Base-by-base conservation (phyloP, 2,329 filamentous ascomycete species). In the Hypoxylon sp. region DNA sequence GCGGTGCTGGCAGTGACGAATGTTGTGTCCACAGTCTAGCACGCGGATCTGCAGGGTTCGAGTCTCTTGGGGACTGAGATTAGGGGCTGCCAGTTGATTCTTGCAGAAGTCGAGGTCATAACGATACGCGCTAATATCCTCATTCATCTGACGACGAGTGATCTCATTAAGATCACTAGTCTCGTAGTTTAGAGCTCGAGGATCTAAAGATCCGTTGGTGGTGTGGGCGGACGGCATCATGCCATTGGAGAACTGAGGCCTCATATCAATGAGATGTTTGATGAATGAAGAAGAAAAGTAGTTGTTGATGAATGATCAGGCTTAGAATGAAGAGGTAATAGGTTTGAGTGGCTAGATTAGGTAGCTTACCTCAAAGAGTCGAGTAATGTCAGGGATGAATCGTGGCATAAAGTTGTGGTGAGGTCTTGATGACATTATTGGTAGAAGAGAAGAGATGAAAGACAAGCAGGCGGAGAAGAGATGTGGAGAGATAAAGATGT, bases 1-100 rank as follows among this genome's bases (percentile, higher is more conserved):
- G 23, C 80, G 79, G 68, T 84, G 82, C 61, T 77, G 76, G 68
- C 79, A 78, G 60, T 78, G 75, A 3, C 82, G 81, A 50, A 84
- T 81, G 68, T 83, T 81, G 65, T 84, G 82, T 21, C 79, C 75
- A 25, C 82, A 76, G 53, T 84, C 82, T 9, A 84, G 72, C 5
- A 77, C 73, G 17, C 82, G 81, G 57, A 84, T 74, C 71, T 82
- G 81, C 21, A 83, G 72, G 3, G 78, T 80, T 19, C 82, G 79
- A 0, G 70, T 72, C 71, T 84, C 82, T 60, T 81, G 78, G 0
- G 82, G 79, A 0, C 80, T 81, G 49, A 84, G 73, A 52, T 79
- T 75, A 3, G 71, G 65, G 5, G 72, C 52, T 3, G 67, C 71
- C 9, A 84, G 75, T 65, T 80, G 78, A 17, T 78, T 72, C 7